Base-by-base conservation (phyloP, 2,329 filamentous ascomycete species). In the Onygena corvina region DNA sequence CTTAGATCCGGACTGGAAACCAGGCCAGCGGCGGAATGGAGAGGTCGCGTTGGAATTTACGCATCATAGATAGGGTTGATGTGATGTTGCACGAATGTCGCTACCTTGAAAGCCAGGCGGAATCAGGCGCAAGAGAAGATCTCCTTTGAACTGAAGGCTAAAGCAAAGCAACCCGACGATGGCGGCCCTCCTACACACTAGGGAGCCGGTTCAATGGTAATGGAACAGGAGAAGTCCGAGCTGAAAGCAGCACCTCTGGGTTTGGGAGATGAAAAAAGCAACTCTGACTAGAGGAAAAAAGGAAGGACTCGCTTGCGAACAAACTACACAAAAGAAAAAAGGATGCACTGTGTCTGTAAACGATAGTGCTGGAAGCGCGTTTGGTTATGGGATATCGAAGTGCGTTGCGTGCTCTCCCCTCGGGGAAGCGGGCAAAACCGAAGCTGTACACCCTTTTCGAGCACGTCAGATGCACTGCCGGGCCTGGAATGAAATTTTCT, bases 161-260 rank as follows among this genome's bases (percentile, higher is more conserved):
- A 11, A n/a, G 23, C 38, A 42, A n/a, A 7, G n/a, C 20, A 42
- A 42, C 11, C 38, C 38, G 38, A 42, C 7, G n/a, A n/a, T 25
- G 11, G 38, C 27, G 38, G n/a, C 18, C 21, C 38, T 9, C n/a
- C n/a, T n/a, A n/a, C n/a, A n/a, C 16, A 42, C 27, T 42, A n/a
- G 38, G n/a, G 38, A 16, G 38, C 38, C 21, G 8, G 21, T 23
- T 42, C 16, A n/a, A 42, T 20, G 38, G 38, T 27, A 42, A 14
- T n/a, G n/a, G 12, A 14, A n/a, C 3, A 42, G 38, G 38, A 42
- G 38, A 42, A 42, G 21, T 21, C 38, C 38, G 38, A 42, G 38
- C 38, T 27, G 38, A 42, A 12, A 14, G n/a, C 3, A 8, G n/a
- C 27, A 20, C 20, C 38, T 42, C n/a, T 29, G 12, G 36, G 36